These are phyloP conservation scores for Trametes sanguinea DNA, from an alignment of 768 basidiomycete species.

Conservation along the genomic window DNA sequence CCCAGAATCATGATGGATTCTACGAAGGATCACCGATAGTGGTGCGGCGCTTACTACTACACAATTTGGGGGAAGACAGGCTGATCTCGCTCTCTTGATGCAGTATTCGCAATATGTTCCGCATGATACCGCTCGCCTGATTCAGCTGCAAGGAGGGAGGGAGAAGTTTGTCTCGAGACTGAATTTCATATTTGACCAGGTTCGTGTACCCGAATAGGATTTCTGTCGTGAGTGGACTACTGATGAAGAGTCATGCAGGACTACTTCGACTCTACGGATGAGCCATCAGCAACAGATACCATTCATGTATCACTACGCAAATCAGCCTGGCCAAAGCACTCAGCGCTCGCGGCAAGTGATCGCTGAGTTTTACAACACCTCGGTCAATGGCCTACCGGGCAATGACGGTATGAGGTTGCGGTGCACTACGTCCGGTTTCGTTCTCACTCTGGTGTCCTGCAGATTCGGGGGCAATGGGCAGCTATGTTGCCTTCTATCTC, in stretches of 20 bases:
- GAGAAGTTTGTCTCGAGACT: slow-evolving; percentile 56
- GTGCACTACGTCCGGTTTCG: neutral
- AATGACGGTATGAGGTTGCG: slow-evolving; percentile 51
- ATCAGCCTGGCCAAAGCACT: slow-evolving; percentile 59
- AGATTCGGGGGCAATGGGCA: slow-evolving; percentile 59
- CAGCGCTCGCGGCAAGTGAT: slow-evolving; percentile 57
- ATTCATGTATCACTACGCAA: slow-evolving; percentile 71
- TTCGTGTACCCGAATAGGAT: slow-evolving; percentile 13
- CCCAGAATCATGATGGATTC: slow-evolving; percentile 58
- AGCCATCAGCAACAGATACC: slow-evolving; percentile 70
- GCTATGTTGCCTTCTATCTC: slow-evolving; percentile 59
- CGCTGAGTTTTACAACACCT: slow-evolving; percentile 56
- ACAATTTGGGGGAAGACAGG: neutral
- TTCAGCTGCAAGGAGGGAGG: slow-evolving; percentile 59
- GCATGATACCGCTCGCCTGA: slow-evolving; percentile 63
- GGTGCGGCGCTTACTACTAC: slow-evolving; percentile 32
- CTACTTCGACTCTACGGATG: slow-evolving; percentile 65
- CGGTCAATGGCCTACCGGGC: slow-evolving; percentile 58
- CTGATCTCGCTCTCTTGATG: neutral
- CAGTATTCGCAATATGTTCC: slow-evolving; percentile 51
- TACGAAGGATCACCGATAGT: slow-evolving; percentile 66
- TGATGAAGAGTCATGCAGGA: slow-evolving; percentile 27
- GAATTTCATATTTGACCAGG: slow-evolving; percentile 59
- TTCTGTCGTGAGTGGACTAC: neutral
- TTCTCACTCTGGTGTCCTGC: neutral